Evolutionary conservation across 2,329 filamentous ascomycete species (phyloP).

Genomic region (Fusarium decemcellulare): DNA sequence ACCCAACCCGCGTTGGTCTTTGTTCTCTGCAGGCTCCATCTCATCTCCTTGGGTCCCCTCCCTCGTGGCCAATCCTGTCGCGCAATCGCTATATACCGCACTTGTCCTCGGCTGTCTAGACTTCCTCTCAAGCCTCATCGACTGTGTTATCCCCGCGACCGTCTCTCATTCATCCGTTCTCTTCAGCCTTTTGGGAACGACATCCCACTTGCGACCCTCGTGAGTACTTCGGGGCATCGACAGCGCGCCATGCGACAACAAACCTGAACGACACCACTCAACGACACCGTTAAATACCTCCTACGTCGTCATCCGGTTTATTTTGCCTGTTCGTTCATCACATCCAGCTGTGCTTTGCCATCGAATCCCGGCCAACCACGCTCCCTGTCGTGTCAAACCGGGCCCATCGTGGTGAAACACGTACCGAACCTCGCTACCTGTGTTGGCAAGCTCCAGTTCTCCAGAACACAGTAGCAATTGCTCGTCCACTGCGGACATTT

Average conservation of each 20-base stretch:
- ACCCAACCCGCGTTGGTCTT: constrained; percentile 17
- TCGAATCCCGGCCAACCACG: constrained; percentile 25
- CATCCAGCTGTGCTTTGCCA: constrained; percentile 22
- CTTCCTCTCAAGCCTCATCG: constrained; percentile 7
- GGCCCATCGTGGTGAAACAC: constrained; percentile 47
- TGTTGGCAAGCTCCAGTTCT: constrained; percentile 23
- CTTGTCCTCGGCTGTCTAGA: constrained; percentile 25
- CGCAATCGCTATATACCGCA: constrained; percentile 22
- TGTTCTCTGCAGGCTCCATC: constrained; percentile 23
- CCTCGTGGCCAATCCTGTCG: constrained; percentile 34
- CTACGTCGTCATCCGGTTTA: constrained; percentile 3
- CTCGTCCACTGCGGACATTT: constrained; percentile 2
- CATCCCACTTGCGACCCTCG: constrained; percentile 11
- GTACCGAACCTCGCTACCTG: constrained; percentile 35
- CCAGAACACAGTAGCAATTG: constrained; percentile 14
- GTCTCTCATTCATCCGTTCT: constrained; percentile 31
- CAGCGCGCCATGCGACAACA: constrained; percentile 30
- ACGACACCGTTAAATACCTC: constrained; percentile 24
- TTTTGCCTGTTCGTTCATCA: constrained; percentile 5
- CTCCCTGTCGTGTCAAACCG: constrained; percentile 19
- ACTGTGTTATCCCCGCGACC: constrained; percentile 8
- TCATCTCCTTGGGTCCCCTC: constrained; percentile 25
- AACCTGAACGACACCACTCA: constrained; percentile 13
- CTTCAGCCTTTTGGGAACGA: not conserved
- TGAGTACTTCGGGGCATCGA: not conserved